These are phyloP conservation scores for Trametes hirsuta DNA, from an alignment of 1,284 basidiomycete species.

Conservation along the genomic window DNA sequence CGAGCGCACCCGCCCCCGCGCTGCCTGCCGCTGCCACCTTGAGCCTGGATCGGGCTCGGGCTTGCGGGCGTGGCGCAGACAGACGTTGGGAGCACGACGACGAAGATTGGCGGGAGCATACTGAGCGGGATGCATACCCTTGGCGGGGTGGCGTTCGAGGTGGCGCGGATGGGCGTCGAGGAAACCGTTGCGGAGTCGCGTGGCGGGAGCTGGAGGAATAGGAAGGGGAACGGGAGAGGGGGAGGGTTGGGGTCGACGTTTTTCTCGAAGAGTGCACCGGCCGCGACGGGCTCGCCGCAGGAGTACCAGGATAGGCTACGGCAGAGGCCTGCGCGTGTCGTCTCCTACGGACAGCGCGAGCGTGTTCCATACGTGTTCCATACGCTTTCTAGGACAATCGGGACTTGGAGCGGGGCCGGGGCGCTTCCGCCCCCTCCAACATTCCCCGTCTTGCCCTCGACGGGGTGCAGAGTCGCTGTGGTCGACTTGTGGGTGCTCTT, in stretches of 20 bases:
- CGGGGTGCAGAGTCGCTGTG: slow-evolving; percentile 51
- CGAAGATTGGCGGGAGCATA: slow-evolving; percentile 62
- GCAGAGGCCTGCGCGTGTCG: slow-evolving; percentile 13
- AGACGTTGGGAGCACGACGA: slow-evolving; percentile 57
- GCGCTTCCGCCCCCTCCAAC: slow-evolving; percentile 23
- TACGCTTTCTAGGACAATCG: neutral
- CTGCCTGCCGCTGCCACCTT: neutral
- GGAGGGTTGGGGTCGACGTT: slow-evolving; percentile 33
- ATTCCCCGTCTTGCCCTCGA: slow-evolving; percentile 13
- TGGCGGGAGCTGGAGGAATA: neutral
- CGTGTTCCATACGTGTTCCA: too few relatives aligned
- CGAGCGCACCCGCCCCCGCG: slow-evolving; percentile 26
- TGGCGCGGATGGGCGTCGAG: slow-evolving; percentile 39
- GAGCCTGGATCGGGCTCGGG: slow-evolving; percentile 16
- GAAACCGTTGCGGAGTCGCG: slow-evolving; percentile 22
- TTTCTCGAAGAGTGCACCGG: slow-evolving; percentile 70
- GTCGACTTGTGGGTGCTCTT: slow-evolving; percentile 55
- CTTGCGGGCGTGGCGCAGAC: slow-evolving; percentile 37
- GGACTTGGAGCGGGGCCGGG: neutral
- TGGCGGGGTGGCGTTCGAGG: slow-evolving; percentile 64
- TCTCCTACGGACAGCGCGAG: slow-evolving; percentile 7
- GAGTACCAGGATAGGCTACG: slow-evolving; percentile 20
- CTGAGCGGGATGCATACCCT: slow-evolving; percentile 66
- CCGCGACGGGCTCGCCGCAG: slow-evolving; percentile 28
- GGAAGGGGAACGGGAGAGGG: neutral